Evolutionary conservation across 176 grass and related monocot species (phyloP), one percentile per base, ranked within the genome.

Genomic region (Oryza meyeriana): DNA sequence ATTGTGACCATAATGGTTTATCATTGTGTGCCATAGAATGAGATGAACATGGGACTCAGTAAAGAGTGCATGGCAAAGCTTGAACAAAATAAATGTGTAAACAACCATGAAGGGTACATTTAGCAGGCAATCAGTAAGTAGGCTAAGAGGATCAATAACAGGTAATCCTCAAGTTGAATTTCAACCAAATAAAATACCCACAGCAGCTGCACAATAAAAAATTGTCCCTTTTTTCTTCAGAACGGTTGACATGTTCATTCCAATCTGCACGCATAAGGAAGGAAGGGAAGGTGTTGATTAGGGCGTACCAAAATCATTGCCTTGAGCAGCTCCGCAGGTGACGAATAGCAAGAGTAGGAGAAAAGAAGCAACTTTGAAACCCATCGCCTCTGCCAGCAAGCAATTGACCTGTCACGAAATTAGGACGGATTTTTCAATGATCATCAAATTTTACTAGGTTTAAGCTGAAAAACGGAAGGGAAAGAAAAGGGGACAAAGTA

Each of bases 281-380:
- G n/a, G 24, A 59, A 64, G 14, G 26, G 25, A 40, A 52, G 44
- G 8, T 59, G 18, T 36, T 55, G 39, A 16, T 52, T 69, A 76
- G 55, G 10, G 41, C 3, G 14, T 74, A 74, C 76, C 26, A 61
- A 83, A 73, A 55, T 17, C 69, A 65, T 61, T 79, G 32, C 48
- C 67, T 76, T 87, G 30, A 8, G 80, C 74, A 64, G 61, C 29
- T 33, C 79, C 74, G 24, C 48, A 76, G 68, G 79, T 79, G 59
- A 91, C 74, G 28, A 87, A 31, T 62, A 91, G 75, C 64, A 87
- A 42, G 20, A 58, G 52, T 24, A 58, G 52, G 2, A 58, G 52
- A 58, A 58, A 58, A 8, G 52, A 58, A 24, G 22, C 52, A n/a
- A 58, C 52, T 58, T 58, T 58, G 20, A 58, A 58, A 18, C 2